phyloP scores from a whole-genome alignment of 1,139 yeast species.

The Zygoascus hellenicus region DNA sequence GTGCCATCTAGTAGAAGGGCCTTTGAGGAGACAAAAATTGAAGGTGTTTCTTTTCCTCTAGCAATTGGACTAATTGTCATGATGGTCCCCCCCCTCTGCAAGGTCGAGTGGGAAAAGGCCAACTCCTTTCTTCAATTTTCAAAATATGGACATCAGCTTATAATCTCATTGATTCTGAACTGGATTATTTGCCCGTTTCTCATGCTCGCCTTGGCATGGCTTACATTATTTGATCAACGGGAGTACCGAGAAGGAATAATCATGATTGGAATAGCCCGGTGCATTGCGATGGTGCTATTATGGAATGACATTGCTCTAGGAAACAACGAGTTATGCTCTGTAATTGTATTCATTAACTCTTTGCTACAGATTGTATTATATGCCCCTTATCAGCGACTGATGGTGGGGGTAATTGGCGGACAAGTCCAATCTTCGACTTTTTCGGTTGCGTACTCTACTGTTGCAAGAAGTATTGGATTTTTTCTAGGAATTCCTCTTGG shows the following conservation, averaged over 20 bases:
- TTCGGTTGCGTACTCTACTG: conserved; percentile 36
- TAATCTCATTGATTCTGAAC: conserved; percentile 43
- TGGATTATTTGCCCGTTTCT: conserved; percentile 55
- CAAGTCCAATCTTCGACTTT: conserved; percentile 16
- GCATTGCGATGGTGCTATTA: conserved; percentile 60
- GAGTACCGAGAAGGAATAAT: conserved; percentile 52
- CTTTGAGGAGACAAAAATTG: conserved; percentile 26
- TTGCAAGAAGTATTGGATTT: conserved; percentile 48
- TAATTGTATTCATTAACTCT: conserved; percentile 49
- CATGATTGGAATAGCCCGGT: conserved; percentile 55
- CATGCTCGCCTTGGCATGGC: conserved; percentile 54
- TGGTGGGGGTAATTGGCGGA: conserved; percentile 25
- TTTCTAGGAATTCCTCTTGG: conserved; percentile 53
- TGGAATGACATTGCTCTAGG: conserved; percentile 58
- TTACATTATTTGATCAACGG: conserved; percentile 43
- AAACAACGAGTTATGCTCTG: conserved; percentile 47
- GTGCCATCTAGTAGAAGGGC: conserved; percentile 9
- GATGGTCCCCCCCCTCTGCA: conserved; percentile 57
- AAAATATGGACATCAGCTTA: conserved; percentile 34
- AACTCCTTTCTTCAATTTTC: conserved; percentile 26
- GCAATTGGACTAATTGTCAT: conserved; percentile 50
- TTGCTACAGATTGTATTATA: conserved; percentile 48
- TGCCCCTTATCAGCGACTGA: conserved; percentile 50
- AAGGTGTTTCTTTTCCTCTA: conserved; percentile 40
- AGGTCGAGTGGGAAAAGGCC: conserved; percentile 46